Conservation (phyloP, 2,329 filamentous ascomycete genomes). For the Xylaria arbuscula region DNA sequence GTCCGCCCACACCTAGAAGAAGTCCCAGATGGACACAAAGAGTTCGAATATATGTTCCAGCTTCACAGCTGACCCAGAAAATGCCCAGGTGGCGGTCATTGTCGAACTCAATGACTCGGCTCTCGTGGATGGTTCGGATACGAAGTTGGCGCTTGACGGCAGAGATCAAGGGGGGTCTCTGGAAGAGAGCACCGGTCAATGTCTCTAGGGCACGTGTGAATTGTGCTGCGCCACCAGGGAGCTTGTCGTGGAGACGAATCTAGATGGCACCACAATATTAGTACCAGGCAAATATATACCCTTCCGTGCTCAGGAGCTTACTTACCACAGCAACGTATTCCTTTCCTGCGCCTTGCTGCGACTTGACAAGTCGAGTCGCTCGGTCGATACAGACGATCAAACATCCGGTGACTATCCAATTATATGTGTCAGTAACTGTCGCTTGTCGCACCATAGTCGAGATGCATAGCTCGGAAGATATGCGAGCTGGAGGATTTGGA, state of each 20-base stretch:
- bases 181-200: constrained; percentile 95
- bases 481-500: not conserved
- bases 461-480: not conserved
- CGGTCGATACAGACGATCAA: constrained; percentile 87
- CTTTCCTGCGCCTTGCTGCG: constrained; percentile 98
- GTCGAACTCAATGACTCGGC: constrained; percentile 96
- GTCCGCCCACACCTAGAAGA: constrained; percentile 82
- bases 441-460: not conserved
- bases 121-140: constrained; percentile 98
- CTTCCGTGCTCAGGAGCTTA: not conserved
- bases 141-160: constrained; percentile 98
- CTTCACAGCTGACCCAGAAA: constrained; percentile 99
- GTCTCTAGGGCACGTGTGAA: constrained; percentile 95
- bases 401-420: constrained; percentile 81
- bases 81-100: constrained; percentile 97
- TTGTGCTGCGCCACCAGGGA: constrained; percentile 91
- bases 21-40: constrained; percentile 72
- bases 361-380: constrained; percentile 97
- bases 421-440: constrained; percentile 54
- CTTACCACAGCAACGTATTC: constrained; percentile 88
- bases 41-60: constrained; percentile 98
- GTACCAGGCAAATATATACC: not conserved
- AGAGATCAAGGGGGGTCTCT: constrained; percentile 95
- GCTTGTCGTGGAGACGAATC: constrained; percentile 92
- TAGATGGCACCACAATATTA: constrained; percentile 20